Evolutionary conservation across 306 rosid species (phyloP), one percentile per base, ranked within the genome.

Genomic region (Adenanthera pavonina): DNA sequence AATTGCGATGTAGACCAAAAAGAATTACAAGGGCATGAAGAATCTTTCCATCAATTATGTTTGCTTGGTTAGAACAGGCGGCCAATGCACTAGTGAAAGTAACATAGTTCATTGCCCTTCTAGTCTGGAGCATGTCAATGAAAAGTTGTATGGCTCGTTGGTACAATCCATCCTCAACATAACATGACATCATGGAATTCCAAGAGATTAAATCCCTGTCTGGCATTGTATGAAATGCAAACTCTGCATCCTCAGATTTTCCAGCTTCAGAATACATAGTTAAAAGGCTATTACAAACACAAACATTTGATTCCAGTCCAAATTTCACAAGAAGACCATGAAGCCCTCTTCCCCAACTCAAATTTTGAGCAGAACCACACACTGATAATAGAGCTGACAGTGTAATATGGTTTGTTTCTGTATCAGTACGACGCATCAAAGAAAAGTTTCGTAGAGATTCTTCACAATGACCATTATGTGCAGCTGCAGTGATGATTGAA

Each of bases 171-270:
- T 91, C 90, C 81, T 87, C 91, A 77, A 86, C 94, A 87, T 86
- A 85, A 89, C 92, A 69, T 69, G 92, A 90, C 87, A 95, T 80
- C 94, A 95, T 88, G 83, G 99, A 91, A 82, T 95, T 95, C 99
- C 99, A 95, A 4, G 97, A 89, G 79, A 93, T 91, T 80, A 89
- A 78, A 89, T 92, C 97, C 86, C 72, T 95, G 72, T 88, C 88
- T n/a, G 86, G 84, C 97, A 92, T 95, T 86, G 81, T 85, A 64
- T 51, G 77, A 82, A 95, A 95, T 76, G 90, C 84, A 76, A 66
- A 74, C 86, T 90, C 94, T 20, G 95, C 94, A 83, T 89, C 92
- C 80, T 74, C 76, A 11, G 78, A 74, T 51, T 86, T 85, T 74
- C 98, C 95, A 48, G 88, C 89, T 71, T 78, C 92, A 20, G 93